phyloP scores from a whole-genome alignment of 169 alveolate genomes.

The Cyclospora cayetanensis region DNA sequence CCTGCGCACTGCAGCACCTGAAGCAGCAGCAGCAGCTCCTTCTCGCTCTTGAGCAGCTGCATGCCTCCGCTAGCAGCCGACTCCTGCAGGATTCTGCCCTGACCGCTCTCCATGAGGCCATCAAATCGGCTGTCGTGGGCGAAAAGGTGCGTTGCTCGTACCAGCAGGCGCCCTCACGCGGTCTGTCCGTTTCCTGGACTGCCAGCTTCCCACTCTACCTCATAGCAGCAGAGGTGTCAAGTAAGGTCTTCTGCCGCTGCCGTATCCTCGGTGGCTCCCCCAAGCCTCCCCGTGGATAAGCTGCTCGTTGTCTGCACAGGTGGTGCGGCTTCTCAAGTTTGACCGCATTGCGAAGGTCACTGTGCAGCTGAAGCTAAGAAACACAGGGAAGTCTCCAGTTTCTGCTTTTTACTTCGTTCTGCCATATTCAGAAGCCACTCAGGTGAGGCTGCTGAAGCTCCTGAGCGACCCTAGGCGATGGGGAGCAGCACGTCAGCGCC shows the following conservation, averaged over 20 bases:
- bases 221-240: neutral
- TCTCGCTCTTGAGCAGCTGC: slow-evolving; percentile 44
- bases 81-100: neutral
- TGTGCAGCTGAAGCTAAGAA: neutral
- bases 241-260: neutral
- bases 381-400: neutral
- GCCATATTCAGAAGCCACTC: slow-evolving; percentile 35
- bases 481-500: too few species aligned
- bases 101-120: slow-evolving; percentile 32
- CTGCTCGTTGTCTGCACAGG: neutral
- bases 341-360: slow-evolving; percentile 14
- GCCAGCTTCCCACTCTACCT: too few species aligned
- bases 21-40: slow-evolving; percentile 29
- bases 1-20: slow-evolving; percentile 40
- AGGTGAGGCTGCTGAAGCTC: neutral
- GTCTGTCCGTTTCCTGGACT: neutral
- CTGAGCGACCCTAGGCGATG: too few species aligned
- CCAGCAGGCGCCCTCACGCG: neutral
- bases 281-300: neutral
- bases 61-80: neutral
- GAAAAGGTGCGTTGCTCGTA: neutral
- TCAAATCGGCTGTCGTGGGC: neutral
- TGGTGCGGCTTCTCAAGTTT: neutral
- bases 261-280: neutral
- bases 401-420: neutral